Conservation (phyloP, 106 monocot species). For the Acorus gramineus region DNA sequence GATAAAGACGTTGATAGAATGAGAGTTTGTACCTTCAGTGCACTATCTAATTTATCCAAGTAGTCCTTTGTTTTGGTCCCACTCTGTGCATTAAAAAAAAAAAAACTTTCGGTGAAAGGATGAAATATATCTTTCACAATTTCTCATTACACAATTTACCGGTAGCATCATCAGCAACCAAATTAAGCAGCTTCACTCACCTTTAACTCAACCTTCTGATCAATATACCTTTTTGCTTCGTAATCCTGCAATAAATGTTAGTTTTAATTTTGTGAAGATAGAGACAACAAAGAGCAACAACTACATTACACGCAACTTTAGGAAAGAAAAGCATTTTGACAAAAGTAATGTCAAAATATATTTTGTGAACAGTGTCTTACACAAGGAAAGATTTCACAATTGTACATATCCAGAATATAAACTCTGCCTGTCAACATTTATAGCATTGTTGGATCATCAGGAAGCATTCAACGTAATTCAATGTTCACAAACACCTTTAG, state of each 20-base stretch:
- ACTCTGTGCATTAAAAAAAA: conserved; percentile 32
- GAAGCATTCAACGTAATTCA: conserved; percentile 1
- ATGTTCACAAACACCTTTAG: background rate
- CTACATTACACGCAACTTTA: background rate
- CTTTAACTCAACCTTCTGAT: conserved; percentile 74
- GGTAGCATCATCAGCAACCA: too few species aligned
- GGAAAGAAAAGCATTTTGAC: background rate
- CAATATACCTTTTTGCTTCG: conserved; percentile 62
- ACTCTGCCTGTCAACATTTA: conserved; percentile 62
- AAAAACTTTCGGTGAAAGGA: background rate
- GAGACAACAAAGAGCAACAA: background rate
- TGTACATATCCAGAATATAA: conserved; percentile 97
- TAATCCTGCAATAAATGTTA: conserved; percentile 34
- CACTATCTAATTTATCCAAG: conserved; percentile 60
- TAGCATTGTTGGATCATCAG: background rate
- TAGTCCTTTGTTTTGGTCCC: conserved; percentile 79
- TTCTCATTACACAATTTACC: background rate
- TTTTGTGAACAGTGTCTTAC: conserved; percentile 35
- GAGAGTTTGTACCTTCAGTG: conserved; percentile 56
- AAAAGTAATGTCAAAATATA: background rate
- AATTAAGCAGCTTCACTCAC: conserved; percentile 21
- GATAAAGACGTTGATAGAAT: too few species aligned
- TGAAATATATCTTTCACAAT: background rate
- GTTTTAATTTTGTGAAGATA: background rate
- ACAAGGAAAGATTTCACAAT: conserved; percentile 81